These are phyloP conservation scores for Candida albicans DNA, from an alignment of 1,139 yeast species.

Conservation along the genomic window DNA sequence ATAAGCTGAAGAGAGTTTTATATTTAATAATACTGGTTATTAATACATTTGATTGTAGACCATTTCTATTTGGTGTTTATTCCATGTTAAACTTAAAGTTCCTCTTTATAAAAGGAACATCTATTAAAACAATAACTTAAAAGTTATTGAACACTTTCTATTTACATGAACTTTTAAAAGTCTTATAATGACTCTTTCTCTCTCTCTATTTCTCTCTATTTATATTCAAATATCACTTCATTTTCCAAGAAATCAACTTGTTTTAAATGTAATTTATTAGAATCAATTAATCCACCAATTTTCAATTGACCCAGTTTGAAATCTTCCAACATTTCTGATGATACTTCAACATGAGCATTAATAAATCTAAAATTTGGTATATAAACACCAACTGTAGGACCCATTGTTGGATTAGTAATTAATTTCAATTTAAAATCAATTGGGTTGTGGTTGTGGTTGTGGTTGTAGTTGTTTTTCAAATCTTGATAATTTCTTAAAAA, in stretches of 20 bases:
- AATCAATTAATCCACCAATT: slow-evolving; percentile 25
- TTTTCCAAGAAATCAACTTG: slow-evolving; percentile 38
- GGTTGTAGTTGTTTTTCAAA: slow-evolving; percentile 17
- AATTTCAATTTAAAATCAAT: slow-evolving; percentile 29
- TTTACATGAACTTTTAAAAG: slow-evolving; percentile 5
- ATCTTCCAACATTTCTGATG: slow-evolving; percentile 20
- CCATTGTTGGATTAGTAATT: slow-evolving; percentile 28
- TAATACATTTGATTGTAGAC: no score
- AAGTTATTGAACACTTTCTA: background rate
- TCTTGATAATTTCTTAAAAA: slow-evolving; percentile 32
- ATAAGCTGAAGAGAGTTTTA: no score
- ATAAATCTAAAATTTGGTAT: slow-evolving; percentile 29
- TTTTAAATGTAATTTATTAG: slow-evolving; percentile 19
- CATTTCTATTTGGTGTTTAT: no score
- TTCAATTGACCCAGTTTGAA: slow-evolving; percentile 20
- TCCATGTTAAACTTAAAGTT: background rate
- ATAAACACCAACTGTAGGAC: slow-evolving; percentile 24
- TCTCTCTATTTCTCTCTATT: slow-evolving; percentile 1
- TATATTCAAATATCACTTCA: slow-evolving; percentile 25
- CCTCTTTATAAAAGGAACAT: background rate
- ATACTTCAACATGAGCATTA: slow-evolving; percentile 25
- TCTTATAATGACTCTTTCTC: no score
- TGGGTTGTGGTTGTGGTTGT: no score
- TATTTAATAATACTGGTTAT: no score
- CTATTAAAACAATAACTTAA: background rate